phyloP scores from a whole-genome alignment of 2,329 filamentous ascomycete species.

The Gaeumannomyces sp. region DNA sequence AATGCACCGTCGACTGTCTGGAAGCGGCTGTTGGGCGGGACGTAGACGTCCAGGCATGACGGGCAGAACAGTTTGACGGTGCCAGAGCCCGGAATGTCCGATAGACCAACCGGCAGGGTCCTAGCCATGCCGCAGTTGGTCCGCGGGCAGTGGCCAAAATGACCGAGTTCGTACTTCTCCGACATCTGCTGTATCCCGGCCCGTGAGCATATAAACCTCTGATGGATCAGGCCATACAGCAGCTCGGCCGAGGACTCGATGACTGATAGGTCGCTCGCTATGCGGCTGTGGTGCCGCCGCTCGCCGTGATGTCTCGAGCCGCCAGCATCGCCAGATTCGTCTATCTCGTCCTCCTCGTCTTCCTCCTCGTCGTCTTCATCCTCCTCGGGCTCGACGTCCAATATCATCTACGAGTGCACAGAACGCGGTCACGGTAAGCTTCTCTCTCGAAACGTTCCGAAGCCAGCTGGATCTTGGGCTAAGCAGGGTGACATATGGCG shows the following conservation, averaged over 20 bases:
- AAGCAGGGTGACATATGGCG: background rate
- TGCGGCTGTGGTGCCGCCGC: conserved; percentile 72
- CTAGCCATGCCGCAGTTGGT: conserved; percentile 87
- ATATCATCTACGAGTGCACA: conserved; percentile 66
- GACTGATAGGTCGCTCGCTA: conserved; percentile 87
- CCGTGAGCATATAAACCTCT: conserved; percentile 94
- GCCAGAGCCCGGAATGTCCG: conserved; percentile 91
- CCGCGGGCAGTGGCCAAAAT: conserved; percentile 93
- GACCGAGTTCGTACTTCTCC: conserved; percentile 95
- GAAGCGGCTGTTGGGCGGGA: conserved; percentile 93
- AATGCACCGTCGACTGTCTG: conserved; percentile 97
- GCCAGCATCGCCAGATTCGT: conserved; percentile 56
- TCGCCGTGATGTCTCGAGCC: conserved; percentile 48
- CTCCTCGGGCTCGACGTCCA: conserved; percentile 95
- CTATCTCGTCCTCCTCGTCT: conserved; percentile 68
- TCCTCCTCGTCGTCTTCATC: conserved; percentile 83
- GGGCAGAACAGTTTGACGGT: conserved; percentile 99
- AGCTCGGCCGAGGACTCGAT: conserved; percentile 98
- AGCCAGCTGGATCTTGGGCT: too few species aligned
- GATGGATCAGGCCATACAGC: conserved; percentile 96
- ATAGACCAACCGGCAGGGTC: conserved; percentile 87
- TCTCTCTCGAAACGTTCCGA: background rate
- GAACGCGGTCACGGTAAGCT: background rate
- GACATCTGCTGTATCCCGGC: conserved; percentile 98
- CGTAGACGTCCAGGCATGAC: conserved; percentile 93